Base-by-base conservation (phyloP, 2,329 filamentous ascomycete genomes). In the Byssoonygena ceratinophila region DNA sequence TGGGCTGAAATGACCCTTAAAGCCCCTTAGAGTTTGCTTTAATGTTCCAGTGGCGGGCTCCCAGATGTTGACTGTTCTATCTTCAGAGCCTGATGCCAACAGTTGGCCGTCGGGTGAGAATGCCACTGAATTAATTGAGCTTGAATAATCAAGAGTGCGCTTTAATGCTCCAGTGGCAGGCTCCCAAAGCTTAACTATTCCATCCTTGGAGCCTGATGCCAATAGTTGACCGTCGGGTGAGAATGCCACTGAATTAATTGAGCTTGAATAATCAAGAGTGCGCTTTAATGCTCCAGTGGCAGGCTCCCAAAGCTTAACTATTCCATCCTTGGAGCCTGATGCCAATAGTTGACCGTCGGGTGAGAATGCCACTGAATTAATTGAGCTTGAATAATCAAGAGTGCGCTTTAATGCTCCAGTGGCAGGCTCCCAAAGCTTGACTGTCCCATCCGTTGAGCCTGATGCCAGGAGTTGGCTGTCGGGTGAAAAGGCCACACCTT, bases 301-400 rank as follows among this genome's bases (percentile, higher is more conserved):
- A 31, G 27, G 5, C 5, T 54, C 20, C 53, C 47, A 52, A n/a
- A 54, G 31, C 40, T 27, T 46, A 25, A 52, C 20, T 4, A 14
- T 45, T 5, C 22, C 2, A 23, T 34, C 29, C 32, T 40, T 12
- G n/a, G 41, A 53, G 12, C 32, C 32, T 12, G 44, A 37, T 4
- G 25, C 32, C 14, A 50, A 4, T 4, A 51, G 7, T 31, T 23
- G 2, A 39, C 16, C 18, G 16, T 48, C 16, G 12, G 47, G 32
- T 20, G 32, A 49, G 36, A 53, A 53, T 4, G 27, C 34, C 32
- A 53, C 18, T 20, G 27, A 32, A n/a, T 16, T 52, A 40, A 63
- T 53, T 11, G 2, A 41, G 20, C 39, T 36, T 12, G 36, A 34
- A 29, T 46, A 18, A 22, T 18, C 51, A 44, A 12, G 44, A 41